Evolutionary conservation across 2,329 filamentous ascomycete genomes (phyloP).

Genomic region (Cordyceps farinosa): DNA sequence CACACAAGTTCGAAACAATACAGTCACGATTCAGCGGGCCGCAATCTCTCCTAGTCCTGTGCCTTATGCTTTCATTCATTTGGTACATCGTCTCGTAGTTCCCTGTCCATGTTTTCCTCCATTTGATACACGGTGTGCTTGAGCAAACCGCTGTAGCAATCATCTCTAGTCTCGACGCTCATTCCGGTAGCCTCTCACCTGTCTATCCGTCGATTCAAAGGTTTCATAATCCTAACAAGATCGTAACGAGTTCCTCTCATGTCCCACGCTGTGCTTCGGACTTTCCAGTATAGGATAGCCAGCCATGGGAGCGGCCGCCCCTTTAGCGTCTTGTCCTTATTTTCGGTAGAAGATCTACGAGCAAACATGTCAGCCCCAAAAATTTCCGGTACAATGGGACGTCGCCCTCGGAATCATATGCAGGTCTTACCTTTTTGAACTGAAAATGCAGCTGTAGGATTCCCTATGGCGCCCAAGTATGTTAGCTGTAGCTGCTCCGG

Average conservation of each 20-base stretch:
- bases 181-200: background rate
- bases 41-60: background rate
- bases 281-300: background rate
- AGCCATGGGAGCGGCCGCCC: background rate
- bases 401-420: background rate
- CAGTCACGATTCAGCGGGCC: background rate
- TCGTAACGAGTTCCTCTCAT: background rate
- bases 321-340: slow-evolving; percentile 28
- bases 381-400: slow-evolving; percentile 1
- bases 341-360: slow-evolving; percentile 55
- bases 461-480: slow-evolving; percentile 52
- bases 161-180: background rate
- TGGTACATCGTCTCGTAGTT: background rate
- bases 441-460: slow-evolving; percentile 97
- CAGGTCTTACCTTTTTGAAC: slow-evolving; percentile 80
- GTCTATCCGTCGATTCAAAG: background rate
- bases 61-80: background rate
- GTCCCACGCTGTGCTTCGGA: background rate
- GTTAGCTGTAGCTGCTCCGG: slow-evolving; percentile 5
- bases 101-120: background rate
- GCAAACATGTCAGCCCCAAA: slow-evolving; percentile 23
- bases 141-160: background rate
- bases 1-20: background rate
- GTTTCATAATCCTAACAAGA: background rate
- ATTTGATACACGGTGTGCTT: background rate